A percentile compares a stretch with the other conserved stretches of the same genome.
phyloP scores from a whole-genome alignment of 1,284 basidiomycete species.

The Trichosporon faecale region DNA sequence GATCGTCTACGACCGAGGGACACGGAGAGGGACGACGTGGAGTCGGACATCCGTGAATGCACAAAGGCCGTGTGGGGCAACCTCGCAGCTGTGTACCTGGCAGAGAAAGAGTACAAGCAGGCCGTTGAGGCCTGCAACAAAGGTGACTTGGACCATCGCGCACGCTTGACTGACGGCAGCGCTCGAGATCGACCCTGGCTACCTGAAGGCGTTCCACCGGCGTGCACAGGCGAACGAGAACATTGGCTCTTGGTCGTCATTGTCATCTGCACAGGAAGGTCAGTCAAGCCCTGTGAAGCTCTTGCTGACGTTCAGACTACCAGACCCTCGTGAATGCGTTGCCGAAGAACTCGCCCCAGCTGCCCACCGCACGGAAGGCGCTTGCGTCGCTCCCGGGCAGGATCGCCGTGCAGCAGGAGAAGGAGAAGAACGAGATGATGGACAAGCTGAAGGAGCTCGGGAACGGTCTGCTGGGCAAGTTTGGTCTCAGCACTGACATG shows the following conservation, averaged over 20 bases:
- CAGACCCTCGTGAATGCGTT: conserved; percentile 64
- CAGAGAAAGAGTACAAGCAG: conserved; percentile 53
- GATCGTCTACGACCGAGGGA: conserved; percentile 18
- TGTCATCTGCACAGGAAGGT: conserved; percentile 83
- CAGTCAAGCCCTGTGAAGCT: conserved; percentile 19
- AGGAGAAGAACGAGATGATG: conserved; percentile 88
- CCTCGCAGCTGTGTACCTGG: conserved; percentile 42
- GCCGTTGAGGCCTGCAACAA: conserved; percentile 52
- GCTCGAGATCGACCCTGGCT: conserved; percentile 73
- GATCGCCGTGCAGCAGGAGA: conserved; percentile 67
- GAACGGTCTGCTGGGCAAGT: conserved; percentile 83
- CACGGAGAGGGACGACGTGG: conserved; percentile 27
- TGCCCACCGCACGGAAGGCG: conserved; percentile 56
- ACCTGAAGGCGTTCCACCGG: conserved; percentile 83
- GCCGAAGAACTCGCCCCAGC: conserved; percentile 60
- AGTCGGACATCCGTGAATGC: conserved; percentile 34
- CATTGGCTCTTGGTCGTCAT: conserved; percentile 74
- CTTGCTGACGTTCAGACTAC: conserved; percentile 62
- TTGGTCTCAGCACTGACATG: conserved; percentile 84
- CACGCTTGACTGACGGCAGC: conserved; percentile 57
- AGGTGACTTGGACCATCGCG: conserved; percentile 23
- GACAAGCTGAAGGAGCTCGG: conserved; percentile 89
- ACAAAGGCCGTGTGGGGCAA: conserved; percentile 47
- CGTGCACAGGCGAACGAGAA: conserved; percentile 79
- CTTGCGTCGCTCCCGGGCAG: conserved; percentile 63